These are phyloP conservation scores for Aristolochia fimbriata DNA, from an alignment of 164 flowering plant genomes.

Conservation along the genomic window DNA sequence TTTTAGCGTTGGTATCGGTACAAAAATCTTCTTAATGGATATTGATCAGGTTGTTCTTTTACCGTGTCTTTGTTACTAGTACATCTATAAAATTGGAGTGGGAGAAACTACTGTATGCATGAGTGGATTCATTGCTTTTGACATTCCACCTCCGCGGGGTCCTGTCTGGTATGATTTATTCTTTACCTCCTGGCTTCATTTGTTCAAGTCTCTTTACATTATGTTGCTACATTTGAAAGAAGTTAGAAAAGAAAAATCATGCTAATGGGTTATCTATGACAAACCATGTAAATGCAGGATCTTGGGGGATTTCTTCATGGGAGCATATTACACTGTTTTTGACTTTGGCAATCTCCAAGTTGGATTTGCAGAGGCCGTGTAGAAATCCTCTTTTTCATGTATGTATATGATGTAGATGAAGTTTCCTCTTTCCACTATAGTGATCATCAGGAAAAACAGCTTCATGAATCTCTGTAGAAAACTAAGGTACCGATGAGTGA, in stretches of 20 bases:
- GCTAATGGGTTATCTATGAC: no score
- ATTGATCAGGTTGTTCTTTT: background rate
- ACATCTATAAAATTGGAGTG: slow-evolving; percentile 53
- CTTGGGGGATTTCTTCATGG: slow-evolving; percentile 50
- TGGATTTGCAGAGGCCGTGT: slow-evolving; percentile 46
- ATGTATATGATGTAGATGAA: no score
- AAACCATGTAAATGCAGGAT: slow-evolving; percentile 26
- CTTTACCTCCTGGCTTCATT: no score
- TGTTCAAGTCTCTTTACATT: no score
- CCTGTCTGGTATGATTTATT: slow-evolving; percentile 43
- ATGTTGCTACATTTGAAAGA: no score
- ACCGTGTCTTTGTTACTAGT: slow-evolving; percentile 25
- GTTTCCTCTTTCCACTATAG: no score
- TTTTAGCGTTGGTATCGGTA: background rate
- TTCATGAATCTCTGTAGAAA: no score
- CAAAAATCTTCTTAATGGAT: background rate
- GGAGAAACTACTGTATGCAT: slow-evolving; percentile 58
- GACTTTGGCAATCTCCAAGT: slow-evolving; percentile 36
- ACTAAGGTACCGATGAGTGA: no score
- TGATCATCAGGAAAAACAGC: no score
- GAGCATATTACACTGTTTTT: slow-evolving; percentile 39
- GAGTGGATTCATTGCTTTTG: slow-evolving; percentile 64
- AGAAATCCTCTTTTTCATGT: background rate
- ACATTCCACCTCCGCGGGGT: slow-evolving; percentile 62
- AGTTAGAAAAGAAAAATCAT: no score